These are phyloP conservation scores for Pleurostoma richardsiae DNA, from an alignment of 2,329 filamentous ascomycete genomes.

Conservation along the genomic window DNA sequence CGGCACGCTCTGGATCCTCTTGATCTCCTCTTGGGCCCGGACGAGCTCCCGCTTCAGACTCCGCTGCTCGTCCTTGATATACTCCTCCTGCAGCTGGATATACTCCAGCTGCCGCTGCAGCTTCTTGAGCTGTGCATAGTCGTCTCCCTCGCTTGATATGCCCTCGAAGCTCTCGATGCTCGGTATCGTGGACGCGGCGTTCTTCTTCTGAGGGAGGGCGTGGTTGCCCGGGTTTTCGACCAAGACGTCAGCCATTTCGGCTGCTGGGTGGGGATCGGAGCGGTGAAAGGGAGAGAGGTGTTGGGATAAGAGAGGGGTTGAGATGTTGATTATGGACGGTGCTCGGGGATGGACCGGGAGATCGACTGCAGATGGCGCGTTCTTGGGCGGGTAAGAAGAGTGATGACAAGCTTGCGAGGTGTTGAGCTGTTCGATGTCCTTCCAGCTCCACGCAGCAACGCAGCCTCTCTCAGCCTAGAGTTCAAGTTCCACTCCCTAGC, in stretches of 20 bases:
- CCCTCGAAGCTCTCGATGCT: constrained; percentile 90
- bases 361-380: not conserved
- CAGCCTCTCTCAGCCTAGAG: not conserved
- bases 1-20: constrained; percentile 97
- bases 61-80: constrained; percentile 99
- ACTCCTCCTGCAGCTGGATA: constrained; percentile 97
- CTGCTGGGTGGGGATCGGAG: constrained; percentile 1
- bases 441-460: not conserved
- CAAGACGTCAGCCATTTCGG: constrained; percentile 77
- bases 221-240: constrained; percentile 76
- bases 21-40: constrained; percentile 97
- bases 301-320: not conserved
- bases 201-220: constrained; percentile 75
- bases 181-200: constrained; percentile 73
- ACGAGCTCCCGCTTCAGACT: constrained; percentile 97
- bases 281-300: not conserved
- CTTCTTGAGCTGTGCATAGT: constrained; percentile 94
- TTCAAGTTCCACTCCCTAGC: not conserved
- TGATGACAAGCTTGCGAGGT: not conserved
- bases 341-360: not conserved
- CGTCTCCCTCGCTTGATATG: constrained; percentile 75
- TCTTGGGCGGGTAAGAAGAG: not conserved
- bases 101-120: constrained; percentile 96
- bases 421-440: not conserved
- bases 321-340: not conserved